These are phyloP conservation scores for Pleurotus platypus DNA, from an alignment of 768 basidiomycete genomes.

Conservation along the genomic window DNA sequence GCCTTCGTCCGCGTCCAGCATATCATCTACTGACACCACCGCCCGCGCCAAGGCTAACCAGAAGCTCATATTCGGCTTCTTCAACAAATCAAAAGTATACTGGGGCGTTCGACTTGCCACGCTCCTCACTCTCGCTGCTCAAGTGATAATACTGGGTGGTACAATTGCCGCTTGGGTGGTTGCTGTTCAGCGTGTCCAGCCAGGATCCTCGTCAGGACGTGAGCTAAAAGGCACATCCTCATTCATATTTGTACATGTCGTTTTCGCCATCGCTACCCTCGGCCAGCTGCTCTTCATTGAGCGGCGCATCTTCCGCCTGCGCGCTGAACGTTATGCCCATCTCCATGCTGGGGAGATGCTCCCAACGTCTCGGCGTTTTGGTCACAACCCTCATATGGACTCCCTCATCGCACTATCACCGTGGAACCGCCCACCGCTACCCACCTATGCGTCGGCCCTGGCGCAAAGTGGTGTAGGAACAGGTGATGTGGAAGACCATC, in stretches of 20 bases:
- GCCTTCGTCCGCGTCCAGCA: slow-evolving; percentile 14
- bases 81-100: slow-evolving; percentile 32
- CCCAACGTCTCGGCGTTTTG: slow-evolving; percentile 31
- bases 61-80: slow-evolving; percentile 32
- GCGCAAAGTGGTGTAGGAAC: slow-evolving; percentile 66
- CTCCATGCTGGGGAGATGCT: slow-evolving; percentile 57
- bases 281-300: slow-evolving; percentile 61
- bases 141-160: slow-evolving; percentile 36
- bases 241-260: slow-evolving; percentile 57
- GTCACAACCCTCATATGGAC: slow-evolving; percentile 15
- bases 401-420: slow-evolving; percentile 48
- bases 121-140: slow-evolving; percentile 35
- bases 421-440: slow-evolving; percentile 69
- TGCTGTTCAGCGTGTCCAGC: slow-evolving; percentile 21
- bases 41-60: slow-evolving; percentile 23
- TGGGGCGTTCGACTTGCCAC: slow-evolving; percentile 45
- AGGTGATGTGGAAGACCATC: slow-evolving; percentile 70
- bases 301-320: slow-evolving; percentile 59
- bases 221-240: slow-evolving; percentile 20
- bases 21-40: slow-evolving; percentile 19
- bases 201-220: slow-evolving; percentile 3
- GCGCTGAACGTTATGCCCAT: slow-evolving; percentile 59
- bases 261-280: slow-evolving; percentile 50
- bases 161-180: slow-evolving; percentile 59
- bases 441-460: slow-evolving; percentile 70